Evolutionary conservation across 257 asterid genomes (phyloP).

Genomic region (Paulownia fortunei): DNA sequence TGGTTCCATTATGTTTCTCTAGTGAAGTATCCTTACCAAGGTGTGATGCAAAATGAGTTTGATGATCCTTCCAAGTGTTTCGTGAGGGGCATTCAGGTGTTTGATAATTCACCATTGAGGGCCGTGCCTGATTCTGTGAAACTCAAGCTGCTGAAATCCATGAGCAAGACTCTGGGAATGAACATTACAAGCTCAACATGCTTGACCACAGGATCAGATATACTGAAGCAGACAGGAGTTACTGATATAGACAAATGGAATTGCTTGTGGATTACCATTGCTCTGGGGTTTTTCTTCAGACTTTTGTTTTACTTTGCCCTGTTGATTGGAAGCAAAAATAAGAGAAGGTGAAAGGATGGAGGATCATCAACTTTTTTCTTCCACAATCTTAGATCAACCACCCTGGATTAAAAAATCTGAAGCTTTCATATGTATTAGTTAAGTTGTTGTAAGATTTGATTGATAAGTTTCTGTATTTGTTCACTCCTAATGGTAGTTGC

Average conservation of each 20-base stretch:
- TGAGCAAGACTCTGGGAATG: conserved; percentile 56
- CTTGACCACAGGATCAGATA: conserved; percentile 51
- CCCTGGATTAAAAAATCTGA: too few relatives aligned
- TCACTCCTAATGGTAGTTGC: neutral
- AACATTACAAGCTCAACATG: conserved; percentile 60
- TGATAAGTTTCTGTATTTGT: neutral
- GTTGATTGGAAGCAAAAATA: conserved; percentile 63
- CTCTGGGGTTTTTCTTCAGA: conserved; percentile 66
- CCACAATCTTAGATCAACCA: neutral
- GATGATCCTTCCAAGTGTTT: conserved; percentile 53
- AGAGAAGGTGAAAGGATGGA: conserved; percentile 45
- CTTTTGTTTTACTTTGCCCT: conserved; percentile 56
- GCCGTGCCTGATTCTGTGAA: conserved; percentile 44
- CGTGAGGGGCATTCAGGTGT: conserved; percentile 56
- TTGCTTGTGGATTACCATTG: conserved; percentile 69
- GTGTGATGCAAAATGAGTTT: conserved; percentile 68
- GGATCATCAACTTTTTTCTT: neutral
- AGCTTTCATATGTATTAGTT: neutral
- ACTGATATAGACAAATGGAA: conserved; percentile 58
- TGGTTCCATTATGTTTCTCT: conserved; percentile 69
- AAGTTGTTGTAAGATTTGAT: conserved; percentile 13
- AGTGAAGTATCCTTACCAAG: conserved; percentile 66
- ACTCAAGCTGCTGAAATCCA: conserved; percentile 42
- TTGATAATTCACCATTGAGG: conserved; percentile 53
- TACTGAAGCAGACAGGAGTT: conserved; percentile 57